Base-by-base conservation (phyloP, 148 eudicot species). In the Spergularia marina region DNA sequence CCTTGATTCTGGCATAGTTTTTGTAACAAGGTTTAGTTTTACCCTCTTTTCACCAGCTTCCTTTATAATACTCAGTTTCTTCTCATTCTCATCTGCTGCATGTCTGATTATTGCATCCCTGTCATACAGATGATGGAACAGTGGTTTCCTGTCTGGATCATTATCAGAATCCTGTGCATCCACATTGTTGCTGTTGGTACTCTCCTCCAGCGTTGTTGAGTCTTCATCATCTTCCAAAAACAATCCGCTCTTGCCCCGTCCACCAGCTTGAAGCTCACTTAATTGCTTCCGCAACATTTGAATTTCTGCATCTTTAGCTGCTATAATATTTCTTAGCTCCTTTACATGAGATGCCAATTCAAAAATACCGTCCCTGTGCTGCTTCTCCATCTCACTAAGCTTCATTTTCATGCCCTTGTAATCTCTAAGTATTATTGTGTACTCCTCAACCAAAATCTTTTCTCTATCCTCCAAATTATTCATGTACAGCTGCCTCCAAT, bases 381-480 rank as follows among this genome's bases (percentile, higher is more conserved):
- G 83, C 82, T 89, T 89, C 85, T 92, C 93, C 25, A 73, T 68
- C 75, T 90, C 93, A 76, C 74, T 79, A 23, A 92, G 87, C 77
- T 87, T 86, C 77, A 70, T 83, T 83, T 87, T 90, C 76, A 84
- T 76, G 70, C 86, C 89, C 76, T 90, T 92, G 53, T 82, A 92
- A 80, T 86, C 88, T 76, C 86, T 82, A 20, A 90, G 83, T 30
- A 84, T 83, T 34, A 84, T 74, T 23, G 89, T 85, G 80, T 92
- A 92, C 83, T 89, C 90, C 64, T 87, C 79, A 44, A 90, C 76
- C 61, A 92, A 72, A 74, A 92, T 75, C 77, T 78, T 90, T 77
- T 90, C 95, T 72, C 93, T 77, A 72, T 90, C 93, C 66, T 90
- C 97, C 66, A 89, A 78, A 56, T 87, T 89, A 41, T 87, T 86